phyloP scores from a whole-genome alignment of 2,329 filamentous ascomycete genomes.

The Trichoderma pleuroti region DNA sequence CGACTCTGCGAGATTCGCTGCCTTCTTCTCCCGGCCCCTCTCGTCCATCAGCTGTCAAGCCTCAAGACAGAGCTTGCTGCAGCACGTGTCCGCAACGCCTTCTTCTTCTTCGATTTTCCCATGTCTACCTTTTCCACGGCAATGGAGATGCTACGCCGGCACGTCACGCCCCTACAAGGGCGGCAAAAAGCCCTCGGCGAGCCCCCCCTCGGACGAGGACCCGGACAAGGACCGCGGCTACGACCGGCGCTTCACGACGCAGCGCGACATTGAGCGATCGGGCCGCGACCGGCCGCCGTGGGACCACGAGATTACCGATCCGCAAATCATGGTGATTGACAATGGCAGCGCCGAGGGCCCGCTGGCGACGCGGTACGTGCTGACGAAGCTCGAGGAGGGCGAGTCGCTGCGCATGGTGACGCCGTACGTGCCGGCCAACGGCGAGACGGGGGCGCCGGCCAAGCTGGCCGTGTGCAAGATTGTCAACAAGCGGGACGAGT shows the following conservation, averaged over 20 bases:
- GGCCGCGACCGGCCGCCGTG: constrained; percentile 39
- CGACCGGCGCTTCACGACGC: constrained; percentile 37
- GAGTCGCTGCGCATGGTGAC: constrained; percentile 43
- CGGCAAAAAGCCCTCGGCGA: neutral
- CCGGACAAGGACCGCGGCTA: constrained; percentile 26
- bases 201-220: neutral
- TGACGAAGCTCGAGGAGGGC: constrained; percentile 36
- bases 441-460: constrained; percentile 23
- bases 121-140: neutral
- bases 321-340: constrained; percentile 41
- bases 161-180: neutral
- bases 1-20: constrained; percentile 40
- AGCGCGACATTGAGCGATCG: constrained; percentile 32
- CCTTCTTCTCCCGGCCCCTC: constrained; percentile 32
- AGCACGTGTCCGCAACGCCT: constrained; percentile 19
- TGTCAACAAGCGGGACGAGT: constrained; percentile 54
- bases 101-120: neutral
- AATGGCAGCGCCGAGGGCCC: constrained; percentile 40
- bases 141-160: constrained; percentile 12
- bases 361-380: constrained; percentile 37
- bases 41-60: constrained; percentile 21
- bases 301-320: constrained; percentile 45
- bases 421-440: constrained; percentile 35
- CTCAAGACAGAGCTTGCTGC: constrained; percentile 11
- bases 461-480: constrained; percentile 66